phyloP scores from a whole-genome alignment of 2,329 filamentous ascomycete genomes.

The Aspergillus texensis region DNA sequence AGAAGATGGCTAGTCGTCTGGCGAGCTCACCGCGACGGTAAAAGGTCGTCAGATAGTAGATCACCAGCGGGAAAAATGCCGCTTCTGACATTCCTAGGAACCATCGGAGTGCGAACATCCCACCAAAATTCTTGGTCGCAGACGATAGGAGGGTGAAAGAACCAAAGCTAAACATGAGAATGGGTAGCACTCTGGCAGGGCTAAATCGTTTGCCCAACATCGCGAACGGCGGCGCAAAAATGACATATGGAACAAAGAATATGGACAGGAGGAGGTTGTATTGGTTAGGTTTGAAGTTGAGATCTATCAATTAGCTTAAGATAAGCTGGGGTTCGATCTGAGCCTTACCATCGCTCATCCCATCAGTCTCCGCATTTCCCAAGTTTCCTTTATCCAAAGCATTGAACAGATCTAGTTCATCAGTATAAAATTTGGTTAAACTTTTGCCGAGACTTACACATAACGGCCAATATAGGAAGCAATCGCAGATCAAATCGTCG shows the following conservation, averaged over 20 bases:
- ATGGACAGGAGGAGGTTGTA: constrained; percentile 72
- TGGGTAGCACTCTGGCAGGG: constrained; percentile 63
- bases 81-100: constrained; percentile 70
- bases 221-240: constrained; percentile 67
- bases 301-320: constrained; percentile 30
- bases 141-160: constrained; percentile 64
- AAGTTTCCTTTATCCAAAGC: constrained; percentile 54
- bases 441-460: constrained; percentile 46
- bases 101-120: constrained; percentile 69
- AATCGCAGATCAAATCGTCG: constrained; percentile 56
- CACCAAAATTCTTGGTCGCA: constrained; percentile 61
- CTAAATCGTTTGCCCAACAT: constrained; percentile 72
- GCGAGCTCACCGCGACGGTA: constrained; percentile 73
- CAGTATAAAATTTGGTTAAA: neutral
- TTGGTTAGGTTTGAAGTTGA: constrained; percentile 63
- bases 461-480: constrained; percentile 60
- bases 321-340: neutral
- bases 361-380: constrained; percentile 61
- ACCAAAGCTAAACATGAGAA: constrained; percentile 71
- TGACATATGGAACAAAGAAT: constrained; percentile 75
- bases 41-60: constrained; percentile 67
- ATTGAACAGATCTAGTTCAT: constrained; percentile 56
- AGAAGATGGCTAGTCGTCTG: constrained; percentile 71
- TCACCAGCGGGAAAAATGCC: constrained; percentile 71
- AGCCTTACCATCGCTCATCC: constrained; percentile 44